Evolutionary conservation across 257 asterid genomes (phyloP), one percentile per base, ranked within the genome.

Genomic region (Haberlea rhodopensis): DNA sequence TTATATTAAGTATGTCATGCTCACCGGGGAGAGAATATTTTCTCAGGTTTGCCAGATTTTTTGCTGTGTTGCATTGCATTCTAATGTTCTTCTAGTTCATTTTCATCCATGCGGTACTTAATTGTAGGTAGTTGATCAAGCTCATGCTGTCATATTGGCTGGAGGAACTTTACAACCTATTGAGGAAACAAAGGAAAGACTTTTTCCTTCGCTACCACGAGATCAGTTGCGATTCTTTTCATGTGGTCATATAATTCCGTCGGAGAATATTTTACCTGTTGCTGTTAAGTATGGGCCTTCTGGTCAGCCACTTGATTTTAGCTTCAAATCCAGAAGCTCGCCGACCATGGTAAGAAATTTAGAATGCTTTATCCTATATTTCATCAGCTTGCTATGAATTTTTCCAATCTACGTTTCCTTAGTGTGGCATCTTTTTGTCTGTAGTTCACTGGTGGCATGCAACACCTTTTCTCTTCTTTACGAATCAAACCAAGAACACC

Each of bases 131-230:
- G 57, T 80, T 26, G 70, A 80, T 77, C 80, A 87, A 81, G 90
- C 97, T 59, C 97, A 78, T 79, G 97, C 99, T 54, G 84, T 92
- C 57, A 73, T 92, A 64, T 77, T 92, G 81, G 92, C 96, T 64
- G 99, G 99, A 54, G 99, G 99, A 67, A 92, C 99, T 24, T 77
- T 92, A 59, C 99, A 86, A 71, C 99, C 99, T 69, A 85, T 89
- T 54, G 99, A 92, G 77, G 99, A 92, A 76, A 89, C 91, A 52
- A 92, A 84, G 78, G 97, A 92, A 69, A 81, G 99, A 24, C 88
- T 89, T 26, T 92, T 89, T 81, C 95, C 92, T 65, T 84, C 85
- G 37, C 60, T 87, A 45, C 78, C 76, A 20, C 79, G 73, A 31
- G 81, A 84, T 48, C 81, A 71, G 62, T 65, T 87, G 70, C 87